Conservation (phyloP, 371 early-diverging fungal genomes). For the Mortierella sp. region DNA sequence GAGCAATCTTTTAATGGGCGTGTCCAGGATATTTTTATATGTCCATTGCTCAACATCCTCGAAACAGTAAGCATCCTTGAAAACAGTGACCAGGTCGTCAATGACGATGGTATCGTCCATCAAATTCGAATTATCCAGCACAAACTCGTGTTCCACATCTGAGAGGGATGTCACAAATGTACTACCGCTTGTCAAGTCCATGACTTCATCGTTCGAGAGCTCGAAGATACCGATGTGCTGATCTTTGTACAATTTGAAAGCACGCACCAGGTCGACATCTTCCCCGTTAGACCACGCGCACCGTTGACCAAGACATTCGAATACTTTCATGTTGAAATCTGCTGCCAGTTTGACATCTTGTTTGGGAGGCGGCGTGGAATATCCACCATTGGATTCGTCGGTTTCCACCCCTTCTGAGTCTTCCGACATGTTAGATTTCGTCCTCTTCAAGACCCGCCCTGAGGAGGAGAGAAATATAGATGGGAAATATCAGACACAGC, state of each 20-base stretch:
- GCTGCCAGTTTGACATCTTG: neutral
- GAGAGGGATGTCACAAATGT: neutral
- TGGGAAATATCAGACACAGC: neutral
- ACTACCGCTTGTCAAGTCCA: neutral
- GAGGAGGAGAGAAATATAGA: neutral
- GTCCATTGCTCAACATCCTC: slow-evolving; percentile 1
- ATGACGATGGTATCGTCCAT: neutral
- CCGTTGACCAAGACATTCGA: neutral
- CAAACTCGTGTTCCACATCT: neutral
- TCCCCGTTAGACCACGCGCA: neutral
- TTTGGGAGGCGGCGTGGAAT: neutral
- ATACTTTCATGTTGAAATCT: neutral
- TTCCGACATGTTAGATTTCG: neutral
- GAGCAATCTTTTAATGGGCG: neutral
- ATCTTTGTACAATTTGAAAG: neutral
- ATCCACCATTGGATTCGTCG: neutral
- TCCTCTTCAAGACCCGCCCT: neutral
- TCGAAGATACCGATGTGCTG: neutral
- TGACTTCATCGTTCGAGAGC: neutral
- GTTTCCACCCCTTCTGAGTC: neutral
- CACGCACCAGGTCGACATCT: neutral
- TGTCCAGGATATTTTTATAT: neutral
- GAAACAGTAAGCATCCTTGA: neutral
- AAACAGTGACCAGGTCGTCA: neutral
- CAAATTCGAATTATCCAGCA: neutral